These are phyloP conservation scores for Neonectria hederae DNA, from an alignment of 2,329 filamentous ascomycete genomes.

Conservation along the genomic window DNA sequence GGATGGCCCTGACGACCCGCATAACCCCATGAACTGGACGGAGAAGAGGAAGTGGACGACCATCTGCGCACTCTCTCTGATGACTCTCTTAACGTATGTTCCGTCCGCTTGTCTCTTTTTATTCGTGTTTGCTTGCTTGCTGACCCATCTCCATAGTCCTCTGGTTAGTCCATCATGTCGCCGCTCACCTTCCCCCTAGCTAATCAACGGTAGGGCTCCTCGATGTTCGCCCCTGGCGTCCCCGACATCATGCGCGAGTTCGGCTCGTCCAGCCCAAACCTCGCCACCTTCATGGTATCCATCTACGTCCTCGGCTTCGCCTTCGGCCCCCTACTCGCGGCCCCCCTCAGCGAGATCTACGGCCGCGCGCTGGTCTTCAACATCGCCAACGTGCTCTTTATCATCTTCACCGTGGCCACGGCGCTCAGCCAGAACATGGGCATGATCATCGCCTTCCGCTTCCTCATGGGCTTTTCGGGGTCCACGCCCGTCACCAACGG, in stretches of 20 bases:
- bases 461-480: constrained; percentile 69
- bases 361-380: constrained; percentile 56
- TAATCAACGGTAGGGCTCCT: constrained; percentile 37
- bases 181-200: not conserved
- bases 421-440: constrained; percentile 69
- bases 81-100: constrained; percentile 42
- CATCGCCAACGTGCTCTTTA: constrained; percentile 59
- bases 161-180: constrained; percentile 25
- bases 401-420: constrained; percentile 58
- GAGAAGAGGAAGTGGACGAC: constrained; percentile 53
- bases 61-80: constrained; percentile 46
- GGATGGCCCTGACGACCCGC: constrained; percentile 54
- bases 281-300: constrained; percentile 55
- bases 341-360: constrained; percentile 70
- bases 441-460: constrained; percentile 69
- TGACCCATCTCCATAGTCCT: constrained; percentile 29
- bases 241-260: constrained; percentile 58
- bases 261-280: constrained; percentile 47
- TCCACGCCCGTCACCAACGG: constrained; percentile 73
- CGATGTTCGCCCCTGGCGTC: constrained; percentile 51
- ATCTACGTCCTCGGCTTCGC: constrained; percentile 61
- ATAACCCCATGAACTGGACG: constrained; percentile 74
- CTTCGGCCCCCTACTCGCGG: constrained; percentile 70
- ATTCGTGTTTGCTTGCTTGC: not conserved
- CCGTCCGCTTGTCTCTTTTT: not conserved